Evolutionary conservation across 441 rosid species (phyloP), one percentile per base, ranked within the genome.

Genomic region (Arabidopsis hybrid): DNA sequence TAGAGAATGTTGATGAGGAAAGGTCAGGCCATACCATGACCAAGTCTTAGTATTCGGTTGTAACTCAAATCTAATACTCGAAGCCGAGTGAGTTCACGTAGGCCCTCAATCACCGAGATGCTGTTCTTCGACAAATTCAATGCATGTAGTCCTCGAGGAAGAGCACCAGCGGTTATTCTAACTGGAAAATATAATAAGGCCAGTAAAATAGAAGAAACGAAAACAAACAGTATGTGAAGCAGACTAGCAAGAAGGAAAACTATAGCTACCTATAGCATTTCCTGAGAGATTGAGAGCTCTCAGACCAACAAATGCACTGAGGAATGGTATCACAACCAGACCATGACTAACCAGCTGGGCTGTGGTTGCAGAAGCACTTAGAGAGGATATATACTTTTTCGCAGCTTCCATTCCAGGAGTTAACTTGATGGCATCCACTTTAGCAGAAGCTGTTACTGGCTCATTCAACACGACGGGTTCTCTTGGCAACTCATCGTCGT

Each of bases 31-130:
- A 66, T 91, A 95, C 99, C 97, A 74, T 95, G 98, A 64, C 98
- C 96, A 73, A 95, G 88, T 79, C 91, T 88, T 14, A 89, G 57
- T 80, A 95, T 87, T 18, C 87, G 78, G 77, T 95, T 95, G 85
- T 89, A 92, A 87, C 99, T 95, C 85, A 95, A 76, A 83, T 95
- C 90, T 59, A 95, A 82, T 16, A 95, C 88, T 57, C 99, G 96
- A 63, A 95, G 94, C 39, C 99, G 86, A 16, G 95, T 86, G 76
- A 95, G 93, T 67, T 89, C 98, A 6, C 98, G 97, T 38, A 95
- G 72, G 47, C 99, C 99, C 69, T 95, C 99, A 31, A 95, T 89
- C 36, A 88, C 83, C 39, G 96, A 85, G 52, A 95, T 91, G 47
- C 77, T 87, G 83, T 95, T 95, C 82, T 85, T 89, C 7, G 99